phyloP scores from a whole-genome alignment of 306 rosid genomes.

The Pterocarpus macrocarpus region DNA sequence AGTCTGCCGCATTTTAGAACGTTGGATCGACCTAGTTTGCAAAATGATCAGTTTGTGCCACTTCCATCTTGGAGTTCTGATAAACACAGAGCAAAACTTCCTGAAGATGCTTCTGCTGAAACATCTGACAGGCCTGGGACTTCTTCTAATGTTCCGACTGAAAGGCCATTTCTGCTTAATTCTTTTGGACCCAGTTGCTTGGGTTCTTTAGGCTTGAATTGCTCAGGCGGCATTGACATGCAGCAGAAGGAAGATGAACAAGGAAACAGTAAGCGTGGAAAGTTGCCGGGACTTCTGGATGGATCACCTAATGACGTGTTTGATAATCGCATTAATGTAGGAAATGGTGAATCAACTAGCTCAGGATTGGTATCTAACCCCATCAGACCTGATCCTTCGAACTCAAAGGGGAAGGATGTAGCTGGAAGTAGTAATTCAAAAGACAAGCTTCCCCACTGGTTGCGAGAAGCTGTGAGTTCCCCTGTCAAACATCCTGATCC shows the following conservation, averaged over 20 bases:
- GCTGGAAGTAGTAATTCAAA: conserved; percentile 75
- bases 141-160: conserved; percentile 66
- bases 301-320: conserved; percentile 59
- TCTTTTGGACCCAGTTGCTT: conserved; percentile 74
- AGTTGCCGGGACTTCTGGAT: conserved; percentile 79
- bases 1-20: conserved; percentile 65
- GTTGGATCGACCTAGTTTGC: conserved; percentile 65
- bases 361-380: conserved; percentile 62
- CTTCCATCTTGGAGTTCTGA: conserved; percentile 77
- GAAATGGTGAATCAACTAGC: conserved; percentile 66
- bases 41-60: conserved; percentile 67
- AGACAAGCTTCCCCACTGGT: conserved; percentile 97
- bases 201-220: conserved; percentile 75
- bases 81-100: conserved; percentile 59
- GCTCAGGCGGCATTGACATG: conserved; percentile 58
- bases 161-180: conserved; percentile 77
- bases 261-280: conserved; percentile 60
- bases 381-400: conserved; percentile 52
- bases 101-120: conserved; percentile 76
- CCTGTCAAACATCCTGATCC: conserved; percentile 79
- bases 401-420: conserved; percentile 61
- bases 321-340: conserved; percentile 57
- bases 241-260: conserved; percentile 71
- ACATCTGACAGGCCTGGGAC: conserved; percentile 82
- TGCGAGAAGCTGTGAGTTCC: conserved; percentile 87